phyloP scores from a whole-genome alignment of 1,284 basidiomycete genomes.

The Exobasidium cylindrosporum region DNA sequence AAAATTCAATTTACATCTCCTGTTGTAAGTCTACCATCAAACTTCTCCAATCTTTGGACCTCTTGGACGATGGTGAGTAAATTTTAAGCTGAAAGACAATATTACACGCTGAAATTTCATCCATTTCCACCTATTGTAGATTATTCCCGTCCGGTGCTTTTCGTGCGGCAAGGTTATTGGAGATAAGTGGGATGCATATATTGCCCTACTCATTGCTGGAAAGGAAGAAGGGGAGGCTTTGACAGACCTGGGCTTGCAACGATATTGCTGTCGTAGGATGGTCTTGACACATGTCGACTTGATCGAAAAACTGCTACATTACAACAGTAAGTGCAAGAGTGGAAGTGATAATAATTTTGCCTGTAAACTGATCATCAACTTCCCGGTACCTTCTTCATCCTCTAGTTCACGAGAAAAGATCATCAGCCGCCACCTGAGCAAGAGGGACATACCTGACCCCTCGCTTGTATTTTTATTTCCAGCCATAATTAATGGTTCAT shows the following conservation, averaged over 20 bases:
- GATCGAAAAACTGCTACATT: slow-evolving; percentile 91
- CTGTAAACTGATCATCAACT: background rate
- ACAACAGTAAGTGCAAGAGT: slow-evolving; percentile 68
- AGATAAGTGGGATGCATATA: slow-evolving; percentile 55
- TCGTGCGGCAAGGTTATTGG: slow-evolving; percentile 55
- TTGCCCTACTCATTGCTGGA: slow-evolving; percentile 48
- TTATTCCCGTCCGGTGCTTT: slow-evolving; percentile 54
- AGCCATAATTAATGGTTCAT: no score
- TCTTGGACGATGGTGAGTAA: no score
- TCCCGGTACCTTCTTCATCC: background rate
- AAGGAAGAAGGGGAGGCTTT: slow-evolving; percentile 74
- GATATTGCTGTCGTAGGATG: slow-evolving; percentile 97
- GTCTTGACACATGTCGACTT: slow-evolving; percentile 95
- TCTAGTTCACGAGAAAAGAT: slow-evolving; percentile 12
- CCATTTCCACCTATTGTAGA: no score
- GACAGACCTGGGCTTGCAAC: slow-evolving; percentile 81
- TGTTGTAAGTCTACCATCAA: no score
- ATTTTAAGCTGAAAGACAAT: no score
- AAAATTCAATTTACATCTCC: no score
- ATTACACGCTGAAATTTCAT: no score
- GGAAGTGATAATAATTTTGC: background rate
- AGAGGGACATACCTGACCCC: no score
- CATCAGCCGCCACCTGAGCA: slow-evolving; percentile 9
- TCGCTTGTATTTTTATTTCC: no score
- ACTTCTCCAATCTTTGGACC: no score